Percentiles rank a stretch among this genome's conserved stretches.
These are phyloP conservation scores for Penicillium salamii DNA, from an alignment of 495 filamentous ascomycete species.

Conservation along the genomic window DNA sequence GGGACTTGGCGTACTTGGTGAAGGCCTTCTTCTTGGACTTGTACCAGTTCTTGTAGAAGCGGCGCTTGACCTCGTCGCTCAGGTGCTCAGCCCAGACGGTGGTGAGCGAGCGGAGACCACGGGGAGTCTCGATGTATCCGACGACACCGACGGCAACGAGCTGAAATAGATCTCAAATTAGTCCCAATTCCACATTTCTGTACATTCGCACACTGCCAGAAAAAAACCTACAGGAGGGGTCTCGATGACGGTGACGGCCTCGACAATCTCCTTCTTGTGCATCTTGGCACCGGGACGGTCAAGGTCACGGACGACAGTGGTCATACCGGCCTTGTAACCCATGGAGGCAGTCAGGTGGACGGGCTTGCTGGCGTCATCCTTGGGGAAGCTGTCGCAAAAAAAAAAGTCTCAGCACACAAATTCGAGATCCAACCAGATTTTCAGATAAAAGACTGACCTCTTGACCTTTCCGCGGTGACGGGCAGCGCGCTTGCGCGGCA, in stretches of 20 bases:
- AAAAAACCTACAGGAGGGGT: slow-evolving; percentile 87
- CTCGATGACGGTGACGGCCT: slow-evolving; percentile 98
- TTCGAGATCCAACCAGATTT: slow-evolving; percentile 13
- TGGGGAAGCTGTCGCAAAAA: slow-evolving; percentile 78
- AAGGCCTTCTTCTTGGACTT: slow-evolving; percentile 99
- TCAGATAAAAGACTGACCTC: slow-evolving; percentile 59
- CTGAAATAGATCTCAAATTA: slow-evolving; percentile 43
- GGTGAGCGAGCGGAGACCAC: slow-evolving; percentile 97
- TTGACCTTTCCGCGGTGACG: slow-evolving; percentile 98
- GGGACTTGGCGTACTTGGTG: slow-evolving; percentile 99
- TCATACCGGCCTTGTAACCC: slow-evolving; percentile 99
- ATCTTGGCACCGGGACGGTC: slow-evolving; percentile 99
- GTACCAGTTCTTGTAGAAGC: slow-evolving; percentile 99
- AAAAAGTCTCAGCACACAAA: slow-evolving; percentile 34
- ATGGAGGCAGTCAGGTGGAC: slow-evolving; percentile 98
- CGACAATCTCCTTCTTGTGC: slow-evolving; percentile 99
- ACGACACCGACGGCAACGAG: slow-evolving; percentile 99
- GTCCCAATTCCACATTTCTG: background rate
- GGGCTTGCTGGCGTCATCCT: slow-evolving; percentile 99
- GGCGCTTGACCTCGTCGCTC: slow-evolving; percentile 95
- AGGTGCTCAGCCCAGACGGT: slow-evolving; percentile 99
- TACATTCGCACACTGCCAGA: background rate
- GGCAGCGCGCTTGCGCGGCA: slow-evolving; percentile 95
- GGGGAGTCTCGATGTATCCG: slow-evolving; percentile 99
- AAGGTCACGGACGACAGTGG: slow-evolving; percentile 98